Evolutionary conservation across 2,329 filamentous ascomycete species (phyloP), one percentile per base, ranked within the genome.

Genomic region (Cephalotrichum gorgonifer): DNA sequence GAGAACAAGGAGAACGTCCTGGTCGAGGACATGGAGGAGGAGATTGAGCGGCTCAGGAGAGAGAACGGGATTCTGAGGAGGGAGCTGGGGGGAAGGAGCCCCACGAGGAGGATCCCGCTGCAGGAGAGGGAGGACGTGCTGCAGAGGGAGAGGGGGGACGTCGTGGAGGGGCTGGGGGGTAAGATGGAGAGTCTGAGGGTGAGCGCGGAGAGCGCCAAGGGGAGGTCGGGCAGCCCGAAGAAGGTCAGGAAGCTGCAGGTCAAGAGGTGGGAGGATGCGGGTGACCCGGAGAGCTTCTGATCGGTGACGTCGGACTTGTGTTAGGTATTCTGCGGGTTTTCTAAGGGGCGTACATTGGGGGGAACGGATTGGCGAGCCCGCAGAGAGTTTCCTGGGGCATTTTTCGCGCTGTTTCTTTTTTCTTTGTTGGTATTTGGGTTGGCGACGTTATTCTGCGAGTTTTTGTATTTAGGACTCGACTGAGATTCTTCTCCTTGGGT

Each of bases 41-140:
- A 90, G 59, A 88, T 89, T 49, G 81, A 86, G 52, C 71, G 77
- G 3, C 70, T 91, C 33, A 74, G 81, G 14, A 74, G 76, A 23
- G 84, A 85, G 57, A 71, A 88, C 20, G 72, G 72, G 2, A 69
- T 80, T 3, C 62, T 90, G 23, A 81, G 81, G 59, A 75, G 85
- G 31, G 84, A 89, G 63, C 60, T 88, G 6, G 69, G 70, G 0
- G 72, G 70, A 14, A 74, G 79, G 48, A 88, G 81, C 49, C 84
- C 84, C 0, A 78, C 71, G 3, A 84, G 79, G 64, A 68, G 78
- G 31, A 64, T 67, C 48, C 77, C 78, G 1, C 68, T 81, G 1
- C 68, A 68, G 47, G 78, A 81, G 59, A 65, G 77, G 4, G 74
- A 75, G 22, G 75, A 78, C 53, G 65, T 70, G 41, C 49, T 51